Evolutionary conservation across 78 protist species (phyloP).

Genomic region (Dictyostelium intermedium): DNA sequence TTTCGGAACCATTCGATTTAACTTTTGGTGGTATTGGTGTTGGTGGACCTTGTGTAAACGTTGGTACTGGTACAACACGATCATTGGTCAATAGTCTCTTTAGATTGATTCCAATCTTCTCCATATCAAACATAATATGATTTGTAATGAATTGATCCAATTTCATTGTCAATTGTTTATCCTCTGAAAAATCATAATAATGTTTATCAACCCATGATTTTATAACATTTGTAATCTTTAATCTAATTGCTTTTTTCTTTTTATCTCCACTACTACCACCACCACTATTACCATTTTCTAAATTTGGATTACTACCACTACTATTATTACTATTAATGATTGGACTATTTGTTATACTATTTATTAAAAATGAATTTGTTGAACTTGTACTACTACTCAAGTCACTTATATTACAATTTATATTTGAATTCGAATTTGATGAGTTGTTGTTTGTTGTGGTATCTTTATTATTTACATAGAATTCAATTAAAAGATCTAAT

Average conservation of each 20-base stretch:
- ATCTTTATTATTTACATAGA: constrained; percentile 19
- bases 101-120: constrained; percentile 9
- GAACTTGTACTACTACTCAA: not conserved
- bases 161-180: constrained; percentile 18
- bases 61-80: constrained; percentile 21
- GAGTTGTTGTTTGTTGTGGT: not conserved
- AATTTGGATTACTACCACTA: not conserved
- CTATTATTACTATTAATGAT: not conserved
- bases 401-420: not conserved
- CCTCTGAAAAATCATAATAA: constrained; percentile 69
- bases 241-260: constrained; percentile 32
- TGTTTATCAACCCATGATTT: constrained; percentile 76
- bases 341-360: not conserved
- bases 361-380: not conserved
- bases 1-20: not conserved
- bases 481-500: constrained; percentile 37
- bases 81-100: constrained; percentile 27
- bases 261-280: constrained; percentile 6
- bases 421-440: not conserved
- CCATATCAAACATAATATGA: constrained; percentile 19
- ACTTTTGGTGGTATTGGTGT: constrained; percentile 22
- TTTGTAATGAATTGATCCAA: constrained; percentile 32
- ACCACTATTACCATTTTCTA: not conserved
- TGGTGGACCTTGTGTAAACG: constrained; percentile 13
- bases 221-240: constrained; percentile 58